Percentiles rank a stretch among this genome's conserved stretches.
phyloP scores from a whole-genome alignment of 2,329 filamentous ascomycete species.

The Cryphonectria radicalis region DNA sequence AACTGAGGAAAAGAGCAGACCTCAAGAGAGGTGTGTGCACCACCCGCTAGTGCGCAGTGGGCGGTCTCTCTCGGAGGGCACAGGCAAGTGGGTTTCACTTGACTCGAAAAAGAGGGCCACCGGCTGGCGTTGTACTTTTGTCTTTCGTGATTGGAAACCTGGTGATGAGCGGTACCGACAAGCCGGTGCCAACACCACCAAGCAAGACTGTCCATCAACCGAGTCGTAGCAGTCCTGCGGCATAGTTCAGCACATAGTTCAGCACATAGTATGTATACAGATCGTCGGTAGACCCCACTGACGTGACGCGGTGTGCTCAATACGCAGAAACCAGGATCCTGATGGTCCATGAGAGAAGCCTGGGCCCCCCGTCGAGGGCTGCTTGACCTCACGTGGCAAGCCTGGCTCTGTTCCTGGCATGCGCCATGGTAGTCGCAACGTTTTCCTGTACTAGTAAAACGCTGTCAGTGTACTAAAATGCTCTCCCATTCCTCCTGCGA shows the following conservation, averaged over 20 bases:
- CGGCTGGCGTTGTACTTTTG: background rate
- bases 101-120: background rate
- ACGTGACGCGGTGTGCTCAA: background rate
- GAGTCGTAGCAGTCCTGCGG: background rate
- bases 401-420: background rate
- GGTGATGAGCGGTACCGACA: background rate
- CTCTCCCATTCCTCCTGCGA: background rate
- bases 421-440: no score
- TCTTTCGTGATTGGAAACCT: background rate
- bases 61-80: background rate
- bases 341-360: background rate
- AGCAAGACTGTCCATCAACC: background rate
- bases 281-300: conserved; percentile 1
- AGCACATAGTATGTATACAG: background rate
- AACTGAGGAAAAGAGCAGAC: background rate
- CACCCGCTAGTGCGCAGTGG: background rate
- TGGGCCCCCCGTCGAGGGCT: background rate
- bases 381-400: background rate
- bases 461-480: background rate
- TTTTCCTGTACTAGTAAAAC: background rate
- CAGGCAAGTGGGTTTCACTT: background rate
- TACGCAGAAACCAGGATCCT: background rate
- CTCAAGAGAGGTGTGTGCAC: background rate
- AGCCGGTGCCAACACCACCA: background rate
- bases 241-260: background rate